Percentiles rank a stretch among this genome's conserved stretches.
These are phyloP conservation scores for Anastatica hierochuntica DNA, from an alignment of 345 rosid genomes.

Conservation along the genomic window DNA sequence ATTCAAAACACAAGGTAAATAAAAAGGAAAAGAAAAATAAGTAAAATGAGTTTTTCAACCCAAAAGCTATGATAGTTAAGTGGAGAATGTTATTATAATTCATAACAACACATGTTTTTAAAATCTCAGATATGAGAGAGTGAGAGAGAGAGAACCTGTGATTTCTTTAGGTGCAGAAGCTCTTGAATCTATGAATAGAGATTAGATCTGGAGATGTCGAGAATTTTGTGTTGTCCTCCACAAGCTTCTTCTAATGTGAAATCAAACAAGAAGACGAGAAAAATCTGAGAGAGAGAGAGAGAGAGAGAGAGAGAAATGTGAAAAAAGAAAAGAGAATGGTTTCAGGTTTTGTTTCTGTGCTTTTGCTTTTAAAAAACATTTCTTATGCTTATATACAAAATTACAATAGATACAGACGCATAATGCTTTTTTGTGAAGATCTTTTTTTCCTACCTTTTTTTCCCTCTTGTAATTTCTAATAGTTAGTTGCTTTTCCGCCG, in stretches of 20 bases:
- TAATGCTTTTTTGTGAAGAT: slow-evolving; percentile 16
- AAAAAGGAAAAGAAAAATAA: not conserved
- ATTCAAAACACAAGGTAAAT: too few species aligned
- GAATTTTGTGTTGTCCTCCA: slow-evolving; percentile 14
- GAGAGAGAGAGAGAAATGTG: slow-evolving; percentile 22
- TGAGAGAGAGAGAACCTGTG: slow-evolving; percentile 14
- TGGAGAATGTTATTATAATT: too few species aligned
- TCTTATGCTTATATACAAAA: slow-evolving; percentile 2
- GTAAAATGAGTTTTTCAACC: too few species aligned
- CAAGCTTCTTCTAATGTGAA: slow-evolving; percentile 16
- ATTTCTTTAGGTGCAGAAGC: not conserved
- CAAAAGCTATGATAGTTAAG: too few species aligned
- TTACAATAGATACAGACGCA: too few species aligned
- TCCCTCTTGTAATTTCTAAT: not conserved
- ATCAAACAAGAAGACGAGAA: not conserved
- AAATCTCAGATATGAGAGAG: slow-evolving; percentile 8
- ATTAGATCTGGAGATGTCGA: slow-evolving; percentile 26
- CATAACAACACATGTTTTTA: too few species aligned
- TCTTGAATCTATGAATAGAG: not conserved
- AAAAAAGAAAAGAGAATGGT: slow-evolving; percentile 9
- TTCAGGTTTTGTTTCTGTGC: slow-evolving; percentile 19
- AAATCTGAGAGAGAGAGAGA: slow-evolving; percentile 17
- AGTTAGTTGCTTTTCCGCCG: not conserved
- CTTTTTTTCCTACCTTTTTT: not conserved
- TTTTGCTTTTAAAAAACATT: slow-evolving; percentile 12